phyloP scores from a whole-genome alignment of 192 early-diverging fungal genomes.

The Coemansia sp. region DNA sequence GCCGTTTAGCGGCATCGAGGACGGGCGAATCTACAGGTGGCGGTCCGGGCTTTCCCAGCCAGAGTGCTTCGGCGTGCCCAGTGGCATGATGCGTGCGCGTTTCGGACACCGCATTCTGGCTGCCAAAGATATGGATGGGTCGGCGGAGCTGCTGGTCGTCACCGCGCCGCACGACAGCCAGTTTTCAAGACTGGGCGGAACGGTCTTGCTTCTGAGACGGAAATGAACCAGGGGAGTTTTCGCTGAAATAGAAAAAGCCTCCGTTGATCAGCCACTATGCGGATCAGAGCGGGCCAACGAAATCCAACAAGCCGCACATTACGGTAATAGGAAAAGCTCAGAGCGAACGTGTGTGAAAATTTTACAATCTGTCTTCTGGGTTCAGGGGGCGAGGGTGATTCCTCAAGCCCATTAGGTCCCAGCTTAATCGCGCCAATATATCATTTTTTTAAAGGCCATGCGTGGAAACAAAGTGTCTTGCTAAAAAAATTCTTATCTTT shows the following conservation, averaged over 20 bases:
- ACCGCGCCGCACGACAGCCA: conserved; percentile 49
- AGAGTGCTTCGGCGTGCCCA: conserved; percentile 24
- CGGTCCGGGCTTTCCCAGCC: conserved; percentile 12
- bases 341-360: too few species aligned
- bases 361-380: too few species aligned
- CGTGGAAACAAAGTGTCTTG: too few species aligned
- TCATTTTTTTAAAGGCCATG: too few species aligned
- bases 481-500: too few species aligned
- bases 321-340: too few species aligned
- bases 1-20: conserved; percentile 43
- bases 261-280: neutral
- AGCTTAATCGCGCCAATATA: too few species aligned
- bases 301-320: too few species aligned
- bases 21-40: conserved; percentile 45
- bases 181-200: conserved; percentile 40
- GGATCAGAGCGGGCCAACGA: neutral
- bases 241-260: neutral
- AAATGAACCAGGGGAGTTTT: neutral
- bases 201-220: conserved; percentile 20
- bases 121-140: neutral
- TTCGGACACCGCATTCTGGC: conserved; percentile 28
- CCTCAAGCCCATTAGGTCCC: too few species aligned
- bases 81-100: conserved; percentile 20
- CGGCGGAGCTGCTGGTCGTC: conserved; percentile 24
- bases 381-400: neutral